These are phyloP conservation scores for Arxiozyma bovina DNA, from an alignment of 1,139 yeast genomes.

Conservation along the genomic window DNA sequence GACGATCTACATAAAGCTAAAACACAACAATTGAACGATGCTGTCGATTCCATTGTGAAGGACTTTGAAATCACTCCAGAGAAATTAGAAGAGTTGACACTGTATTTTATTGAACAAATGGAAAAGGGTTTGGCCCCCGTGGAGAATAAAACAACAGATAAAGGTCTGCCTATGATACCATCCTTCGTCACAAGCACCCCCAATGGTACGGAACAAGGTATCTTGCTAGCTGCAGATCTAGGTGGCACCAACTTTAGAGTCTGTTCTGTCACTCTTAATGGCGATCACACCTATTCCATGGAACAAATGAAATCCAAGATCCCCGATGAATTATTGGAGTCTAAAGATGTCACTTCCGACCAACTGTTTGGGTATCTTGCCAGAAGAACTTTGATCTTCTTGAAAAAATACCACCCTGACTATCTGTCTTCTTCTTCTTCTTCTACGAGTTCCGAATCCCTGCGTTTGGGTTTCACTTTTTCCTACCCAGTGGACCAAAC, in stretches of 20 bases:
- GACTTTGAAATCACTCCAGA: conserved; percentile 50
- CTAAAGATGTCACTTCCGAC: conserved; percentile 37
- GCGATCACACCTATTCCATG: conserved; percentile 69
- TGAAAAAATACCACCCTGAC: conserved; percentile 53
- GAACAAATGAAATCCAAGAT: conserved; percentile 67
- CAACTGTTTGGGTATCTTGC: conserved; percentile 69
- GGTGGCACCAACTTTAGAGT: conserved; percentile 90
- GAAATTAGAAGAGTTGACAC: conserved; percentile 49
- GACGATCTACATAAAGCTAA: conserved; percentile 23
- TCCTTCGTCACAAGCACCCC: conserved; percentile 76
- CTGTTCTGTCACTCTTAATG: conserved; percentile 70
- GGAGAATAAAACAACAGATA: conserved; percentile 24
- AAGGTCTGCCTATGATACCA: conserved; percentile 79
- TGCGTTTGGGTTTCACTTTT: conserved; percentile 85
- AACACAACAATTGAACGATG: conserved; percentile 22
- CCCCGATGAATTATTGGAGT: conserved; percentile 58
- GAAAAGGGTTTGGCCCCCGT: conserved; percentile 47
- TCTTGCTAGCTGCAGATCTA: conserved; percentile 70
- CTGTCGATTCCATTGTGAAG: conserved; percentile 42
- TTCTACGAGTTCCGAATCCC: conserved; percentile 22
- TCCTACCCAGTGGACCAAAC: conserved; percentile 89
- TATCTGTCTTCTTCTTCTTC: conserved; percentile 7
- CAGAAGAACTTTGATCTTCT: conserved; percentile 52
- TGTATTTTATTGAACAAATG: conserved; percentile 54
- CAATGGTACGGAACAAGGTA: conserved; percentile 70